Percentiles rank a stretch among this genome's conserved stretches.
Evolutionary conservation across 116 monocot species (phyloP).

Genomic region (Papilionanthe hybrid): DNA sequence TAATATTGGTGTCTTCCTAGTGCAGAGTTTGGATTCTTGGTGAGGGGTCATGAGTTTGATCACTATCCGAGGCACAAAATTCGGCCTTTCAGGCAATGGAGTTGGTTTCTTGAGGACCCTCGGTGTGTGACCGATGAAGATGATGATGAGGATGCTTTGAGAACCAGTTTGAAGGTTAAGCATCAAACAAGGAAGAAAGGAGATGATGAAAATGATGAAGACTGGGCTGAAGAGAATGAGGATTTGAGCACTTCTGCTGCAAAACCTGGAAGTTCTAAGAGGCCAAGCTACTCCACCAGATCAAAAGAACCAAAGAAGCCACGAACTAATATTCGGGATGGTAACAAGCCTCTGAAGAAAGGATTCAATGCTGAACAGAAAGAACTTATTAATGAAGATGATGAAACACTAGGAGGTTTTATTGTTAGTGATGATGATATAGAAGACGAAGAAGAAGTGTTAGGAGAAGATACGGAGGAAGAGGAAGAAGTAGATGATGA

Average conservation of each 20-base stretch:
- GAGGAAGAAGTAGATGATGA: constrained; percentile 31
- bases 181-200: constrained; percentile 16
- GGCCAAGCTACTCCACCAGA: constrained; percentile 43
- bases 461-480: constrained; percentile 38
- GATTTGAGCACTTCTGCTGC: constrained; percentile 20
- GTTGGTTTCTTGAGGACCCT: constrained; percentile 63
- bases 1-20: neutral
- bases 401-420: constrained; percentile 74
- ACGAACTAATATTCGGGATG: constrained; percentile 5
- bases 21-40: constrained; percentile 81
- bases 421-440: constrained; percentile 47
- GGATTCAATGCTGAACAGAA: neutral
- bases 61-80: constrained; percentile 32
- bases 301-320: constrained; percentile 40
- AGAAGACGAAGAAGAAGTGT: constrained; percentile 30
- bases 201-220: constrained; percentile 41
- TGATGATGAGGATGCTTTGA: constrained; percentile 30
- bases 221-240: constrained; percentile 59
- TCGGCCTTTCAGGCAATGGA: constrained; percentile 41
- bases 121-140: constrained; percentile 4
- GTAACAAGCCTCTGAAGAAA: neutral
- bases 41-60: constrained; percentile 58
- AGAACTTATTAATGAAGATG: constrained; percentile 44
- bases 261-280: constrained; percentile 21
- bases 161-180: constrained; percentile 13